Conservation (phyloP, 805 yeast genomes). For the Hanseniaspora taiwanica region DNA sequence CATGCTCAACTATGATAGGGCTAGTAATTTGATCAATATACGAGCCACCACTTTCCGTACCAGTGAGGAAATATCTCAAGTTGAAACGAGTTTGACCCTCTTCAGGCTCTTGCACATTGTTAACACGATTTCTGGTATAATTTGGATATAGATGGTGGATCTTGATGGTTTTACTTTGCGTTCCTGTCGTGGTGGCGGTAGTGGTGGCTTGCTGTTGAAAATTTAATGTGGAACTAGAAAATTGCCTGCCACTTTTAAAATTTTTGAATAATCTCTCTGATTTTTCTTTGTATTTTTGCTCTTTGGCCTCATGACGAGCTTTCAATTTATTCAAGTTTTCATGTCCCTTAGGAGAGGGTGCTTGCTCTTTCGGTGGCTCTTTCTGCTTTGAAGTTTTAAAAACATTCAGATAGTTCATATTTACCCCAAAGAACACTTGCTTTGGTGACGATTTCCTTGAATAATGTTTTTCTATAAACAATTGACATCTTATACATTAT, state of each 20-base stretch:
- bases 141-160: not conserved
- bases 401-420: conserved; percentile 13
- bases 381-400: conserved; percentile 23
- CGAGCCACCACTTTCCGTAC: not conserved
- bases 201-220: not conserved
- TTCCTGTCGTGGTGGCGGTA: not conserved
- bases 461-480: no score
- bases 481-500: no score
- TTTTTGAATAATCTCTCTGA: not conserved
- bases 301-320: no score
- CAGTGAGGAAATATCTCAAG: no score
- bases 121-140: not conserved
- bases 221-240: not conserved
- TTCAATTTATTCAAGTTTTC: no score
- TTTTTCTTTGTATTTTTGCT: not conserved
- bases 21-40: conserved; percentile 1
- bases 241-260: not conserved
- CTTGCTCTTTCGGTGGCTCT: not conserved
- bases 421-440: not conserved
- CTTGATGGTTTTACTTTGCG: not conserved
- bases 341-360: no score
- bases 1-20: conserved; percentile 18
- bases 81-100: no score
- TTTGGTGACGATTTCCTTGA: not conserved
- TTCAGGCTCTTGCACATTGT: no score